Evolutionary conservation across 129 eudicot genomes (phyloP).

Genomic region (Flaveria sonorensis): DNA sequence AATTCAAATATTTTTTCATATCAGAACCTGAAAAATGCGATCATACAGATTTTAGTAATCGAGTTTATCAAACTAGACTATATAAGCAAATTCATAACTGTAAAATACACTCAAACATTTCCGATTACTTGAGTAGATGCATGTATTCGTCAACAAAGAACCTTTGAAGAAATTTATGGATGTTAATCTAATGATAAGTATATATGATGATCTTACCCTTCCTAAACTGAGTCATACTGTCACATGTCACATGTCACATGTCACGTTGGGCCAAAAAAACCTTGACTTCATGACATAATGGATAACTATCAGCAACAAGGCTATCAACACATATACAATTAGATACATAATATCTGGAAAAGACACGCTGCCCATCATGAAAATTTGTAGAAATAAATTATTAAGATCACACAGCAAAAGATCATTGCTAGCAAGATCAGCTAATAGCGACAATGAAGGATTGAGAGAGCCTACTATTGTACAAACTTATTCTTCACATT

Average conservation of each 20-base stretch:
- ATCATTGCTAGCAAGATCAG: slow-evolving; percentile 23
- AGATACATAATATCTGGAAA: neutral
- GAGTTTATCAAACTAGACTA: slow-evolving; percentile 9
- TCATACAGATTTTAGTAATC: neutral
- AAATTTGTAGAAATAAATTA: neutral
- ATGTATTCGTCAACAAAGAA: neutral
- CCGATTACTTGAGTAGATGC: neutral
- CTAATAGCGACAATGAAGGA: slow-evolving; percentile 17
- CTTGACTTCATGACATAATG: neutral
- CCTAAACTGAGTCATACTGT: too few relatives aligned
- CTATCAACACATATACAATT: neutral
- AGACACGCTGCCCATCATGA: neutral
- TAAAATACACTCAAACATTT: neutral
- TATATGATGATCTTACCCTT: neutral
- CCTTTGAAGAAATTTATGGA: neutral
- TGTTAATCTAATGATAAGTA: neutral
- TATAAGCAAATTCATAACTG: slow-evolving; percentile 7
- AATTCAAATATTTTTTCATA: neutral
- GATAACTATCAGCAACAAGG: neutral
- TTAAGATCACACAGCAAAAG: neutral
- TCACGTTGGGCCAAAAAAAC: too few relatives aligned
- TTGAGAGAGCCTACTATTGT: slow-evolving; percentile 26
- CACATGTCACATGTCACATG: too few relatives aligned
- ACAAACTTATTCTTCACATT: slow-evolving; percentile 15
- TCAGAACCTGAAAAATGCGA: slow-evolving; percentile 17